These are phyloP conservation scores for Physcomitrellopsis africana DNA, from an alignment of 225 moss, liverwort and hornwort genomes.

Conservation along the genomic window DNA sequence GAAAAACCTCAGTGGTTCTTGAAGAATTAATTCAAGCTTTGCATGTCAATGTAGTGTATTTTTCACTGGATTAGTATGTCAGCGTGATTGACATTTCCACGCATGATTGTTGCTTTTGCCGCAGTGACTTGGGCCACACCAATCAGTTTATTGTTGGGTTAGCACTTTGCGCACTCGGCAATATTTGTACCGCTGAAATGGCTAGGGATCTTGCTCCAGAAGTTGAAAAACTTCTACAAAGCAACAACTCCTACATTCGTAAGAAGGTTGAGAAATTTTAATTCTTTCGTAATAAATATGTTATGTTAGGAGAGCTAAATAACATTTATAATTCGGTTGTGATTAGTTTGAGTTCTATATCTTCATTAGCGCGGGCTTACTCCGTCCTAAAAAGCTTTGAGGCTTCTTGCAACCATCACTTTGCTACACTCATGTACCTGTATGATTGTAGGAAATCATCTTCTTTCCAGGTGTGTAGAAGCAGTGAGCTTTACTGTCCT, in stretches of 20 bases:
- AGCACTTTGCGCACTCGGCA: constrained; percentile 90
- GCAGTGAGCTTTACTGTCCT: constrained; percentile 24
- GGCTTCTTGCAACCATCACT: constrained; percentile 20
- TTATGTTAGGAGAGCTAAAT: constrained; percentile 14
- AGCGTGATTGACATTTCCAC: constrained; percentile 10
- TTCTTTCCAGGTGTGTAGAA: constrained; percentile 12
- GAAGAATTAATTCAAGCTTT: constrained; percentile 3
- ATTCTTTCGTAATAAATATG: not conserved
- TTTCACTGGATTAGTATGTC: constrained; percentile 19
- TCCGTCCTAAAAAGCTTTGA: not conserved
- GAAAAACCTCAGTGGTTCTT: constrained; percentile 12
- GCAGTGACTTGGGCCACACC: constrained; percentile 84
- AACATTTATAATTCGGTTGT: not conserved
- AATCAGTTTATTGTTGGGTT: constrained; percentile 96
- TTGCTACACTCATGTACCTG: not conserved
- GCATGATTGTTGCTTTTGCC: constrained; percentile 43
- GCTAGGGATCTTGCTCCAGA: constrained; percentile 91
- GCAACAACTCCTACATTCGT: constrained; percentile 90
- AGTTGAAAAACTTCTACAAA: constrained; percentile 89
- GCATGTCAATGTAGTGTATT: constrained; percentile 15
- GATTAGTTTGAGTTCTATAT: not conserved
- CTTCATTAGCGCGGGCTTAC: not conserved
- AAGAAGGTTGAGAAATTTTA: constrained; percentile 73
- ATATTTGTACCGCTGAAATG: constrained; percentile 97
- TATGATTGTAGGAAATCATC: constrained; percentile 2